These are phyloP conservation scores for Lepidopterella palustris DNA, from an alignment of 495 filamentous ascomycete genomes.

Conservation along the genomic window DNA sequence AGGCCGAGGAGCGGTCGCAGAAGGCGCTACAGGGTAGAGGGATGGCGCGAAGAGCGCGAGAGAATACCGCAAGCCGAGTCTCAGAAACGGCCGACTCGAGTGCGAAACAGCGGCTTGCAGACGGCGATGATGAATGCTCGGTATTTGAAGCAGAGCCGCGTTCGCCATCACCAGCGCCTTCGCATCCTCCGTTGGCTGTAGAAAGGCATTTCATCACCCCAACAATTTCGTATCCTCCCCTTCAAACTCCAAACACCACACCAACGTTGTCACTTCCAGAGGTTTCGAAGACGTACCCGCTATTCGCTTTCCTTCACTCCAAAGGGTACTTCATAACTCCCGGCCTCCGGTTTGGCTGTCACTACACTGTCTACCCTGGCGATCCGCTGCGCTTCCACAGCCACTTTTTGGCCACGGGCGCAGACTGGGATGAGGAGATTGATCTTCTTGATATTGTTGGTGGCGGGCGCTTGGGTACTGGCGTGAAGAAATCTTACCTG, in stretches of 20 bases:
- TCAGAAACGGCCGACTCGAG: background rate
- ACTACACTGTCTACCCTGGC: conserved; percentile 90
- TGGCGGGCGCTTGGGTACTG: conserved; percentile 81
- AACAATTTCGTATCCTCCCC: conserved; percentile 51
- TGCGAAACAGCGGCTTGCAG: background rate
- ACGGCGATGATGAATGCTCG: background rate
- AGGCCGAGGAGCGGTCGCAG: conserved; percentile 30
- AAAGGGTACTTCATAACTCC: conserved; percentile 81
- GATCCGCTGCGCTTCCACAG: conserved; percentile 92
- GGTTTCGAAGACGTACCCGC: conserved; percentile 50
- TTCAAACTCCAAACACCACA: conserved; percentile 36
- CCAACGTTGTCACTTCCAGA: conserved; percentile 35
- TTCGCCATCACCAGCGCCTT: background rate
- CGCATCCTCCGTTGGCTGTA: background rate
- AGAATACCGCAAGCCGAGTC: background rate
- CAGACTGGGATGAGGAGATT: conserved; percentile 81
- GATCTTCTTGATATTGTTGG: conserved; percentile 75
- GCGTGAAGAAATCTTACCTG: conserved; percentile 91
- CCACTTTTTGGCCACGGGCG: conserved; percentile 74
- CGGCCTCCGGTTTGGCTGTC: conserved; percentile 87
- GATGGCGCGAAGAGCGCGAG: conserved; percentile 12
- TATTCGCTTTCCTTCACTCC: conserved; percentile 72
- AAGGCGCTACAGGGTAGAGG: conserved; percentile 25
- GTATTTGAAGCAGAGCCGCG: conserved; percentile 3
- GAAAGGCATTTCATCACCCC: conserved; percentile 49